Conservation (phyloP, 768 basidiomycete species). For the Termitomyces sp. region DNA sequence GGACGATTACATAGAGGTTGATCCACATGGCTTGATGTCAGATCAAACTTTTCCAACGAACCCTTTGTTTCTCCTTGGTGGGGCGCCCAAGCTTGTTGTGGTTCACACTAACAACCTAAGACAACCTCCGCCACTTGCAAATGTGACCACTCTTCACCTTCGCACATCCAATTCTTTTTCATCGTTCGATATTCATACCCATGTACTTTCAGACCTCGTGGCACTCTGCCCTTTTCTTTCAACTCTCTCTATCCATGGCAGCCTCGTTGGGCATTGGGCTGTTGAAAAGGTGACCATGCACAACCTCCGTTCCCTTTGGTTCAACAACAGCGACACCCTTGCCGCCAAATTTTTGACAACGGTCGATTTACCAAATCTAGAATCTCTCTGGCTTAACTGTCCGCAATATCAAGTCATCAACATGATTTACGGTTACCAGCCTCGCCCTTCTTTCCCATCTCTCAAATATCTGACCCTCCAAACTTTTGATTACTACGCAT, state of each 20-base stretch:
- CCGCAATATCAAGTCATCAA: conserved; percentile 19
- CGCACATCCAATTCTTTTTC: conserved; percentile 15
- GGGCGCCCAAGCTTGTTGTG: conserved; percentile 12
- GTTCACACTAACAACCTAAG: conserved; percentile 16
- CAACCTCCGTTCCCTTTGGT: conserved; percentile 29
- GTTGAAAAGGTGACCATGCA: conserved; percentile 17
- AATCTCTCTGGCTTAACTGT: conserved; percentile 35
- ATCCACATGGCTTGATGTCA: background rate
- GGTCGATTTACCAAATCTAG: conserved; percentile 28
- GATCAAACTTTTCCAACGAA: background rate
- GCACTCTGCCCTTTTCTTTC: conserved; percentile 22
- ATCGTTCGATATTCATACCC: conserved; percentile 5
- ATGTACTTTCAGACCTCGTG: conserved; percentile 8
- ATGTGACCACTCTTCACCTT: conserved; percentile 32
- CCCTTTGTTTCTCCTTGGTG: conserved; percentile 13
- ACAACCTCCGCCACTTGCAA: conserved; percentile 26
- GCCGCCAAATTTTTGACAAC: conserved; percentile 28
- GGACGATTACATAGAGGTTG: conserved; percentile 8
- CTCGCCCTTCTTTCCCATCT: conserved; percentile 26
- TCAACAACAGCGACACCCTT: conserved; percentile 23
- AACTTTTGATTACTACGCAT: conserved; percentile 21
- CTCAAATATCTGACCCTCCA: conserved; percentile 34
- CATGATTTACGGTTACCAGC: background rate
- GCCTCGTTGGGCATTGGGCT: conserved; percentile 21
- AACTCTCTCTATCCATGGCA: conserved; percentile 31